Conservation (phyloP, 73 alveolate species). For the Uronychia binucleata region DNA sequence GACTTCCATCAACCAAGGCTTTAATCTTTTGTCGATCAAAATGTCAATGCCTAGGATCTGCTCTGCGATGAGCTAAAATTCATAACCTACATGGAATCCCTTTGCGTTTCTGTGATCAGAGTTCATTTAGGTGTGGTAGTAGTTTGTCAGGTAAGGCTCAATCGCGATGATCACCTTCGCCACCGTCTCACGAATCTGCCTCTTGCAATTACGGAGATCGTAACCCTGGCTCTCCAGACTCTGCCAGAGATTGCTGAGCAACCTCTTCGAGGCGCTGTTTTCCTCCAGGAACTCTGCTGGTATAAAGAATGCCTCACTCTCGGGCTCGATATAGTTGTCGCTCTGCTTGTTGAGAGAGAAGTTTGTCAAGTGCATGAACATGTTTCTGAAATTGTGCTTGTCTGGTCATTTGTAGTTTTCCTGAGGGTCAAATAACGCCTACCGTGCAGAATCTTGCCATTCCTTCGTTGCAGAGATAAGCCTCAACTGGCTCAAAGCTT, state of each 20-base stretch:
- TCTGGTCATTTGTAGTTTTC: constrained; percentile 86
- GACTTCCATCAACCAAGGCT: constrained; percentile 63
- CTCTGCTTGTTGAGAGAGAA: constrained; percentile 84
- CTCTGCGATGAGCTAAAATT: too few relatives aligned
- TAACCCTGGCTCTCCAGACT: background rate
- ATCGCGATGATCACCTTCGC: constrained; percentile 44
- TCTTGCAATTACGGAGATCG: background rate
- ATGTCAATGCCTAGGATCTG: constrained; percentile 55
- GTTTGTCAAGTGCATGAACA: constrained; percentile 91
- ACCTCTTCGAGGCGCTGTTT: constrained; percentile 31
- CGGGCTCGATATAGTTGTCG: constrained; percentile 57
- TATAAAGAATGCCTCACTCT: constrained; percentile 12
- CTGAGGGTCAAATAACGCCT: too few relatives aligned
- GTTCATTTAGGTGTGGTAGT: constrained; percentile 2
- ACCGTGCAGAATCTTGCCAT: constrained; percentile 93
- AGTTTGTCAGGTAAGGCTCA: constrained; percentile 11
- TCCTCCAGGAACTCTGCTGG: too few relatives aligned
- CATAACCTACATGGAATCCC: too few relatives aligned
- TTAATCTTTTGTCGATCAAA: constrained; percentile 38
- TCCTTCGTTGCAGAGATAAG: constrained; percentile 96
- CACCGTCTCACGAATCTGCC: constrained; percentile 45
- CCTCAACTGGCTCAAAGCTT: constrained; percentile 27
- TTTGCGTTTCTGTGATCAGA: background rate
- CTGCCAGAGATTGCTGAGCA: background rate
- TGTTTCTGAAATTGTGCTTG: constrained; percentile 62